Base-by-base conservation (phyloP, 257 asterid species). In the Solanum pinnatisectum region DNA sequence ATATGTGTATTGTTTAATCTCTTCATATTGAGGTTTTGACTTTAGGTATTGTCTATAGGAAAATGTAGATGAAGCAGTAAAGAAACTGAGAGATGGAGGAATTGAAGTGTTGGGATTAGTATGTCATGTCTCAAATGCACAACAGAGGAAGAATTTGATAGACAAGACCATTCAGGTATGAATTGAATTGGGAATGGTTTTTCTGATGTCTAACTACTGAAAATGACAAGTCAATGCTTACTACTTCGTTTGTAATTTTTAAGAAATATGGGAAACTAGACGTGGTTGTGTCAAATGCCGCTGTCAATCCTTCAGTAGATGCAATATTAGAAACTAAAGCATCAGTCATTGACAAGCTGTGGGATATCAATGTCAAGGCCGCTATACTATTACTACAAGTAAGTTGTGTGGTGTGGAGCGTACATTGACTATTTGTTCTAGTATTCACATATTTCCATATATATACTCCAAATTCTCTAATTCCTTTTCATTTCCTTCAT, bases 331-430 rank as follows among this genome's bases (percentile, higher is more conserved):
- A 94, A 84, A 94, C 95, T n/a, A 93, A 95, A 90, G 98, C 94
- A 91, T 49, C 94, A 1, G 95, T 94, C 52, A 98, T 96, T 67
- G 99, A 96, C 92, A 96, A 96, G 90, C 91, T 96, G 84, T 96
- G 99, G 99, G 99, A 96, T 83, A 92, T 96, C 91, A 95, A 96
- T 88, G 96, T 96, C 89, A 96, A 96, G 89, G 89, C 96, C 86
- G 73, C 98, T 42, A 87, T 96, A 90, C 97, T 96, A 86, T 90
- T 96, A 85, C 87, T 96, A 71, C 99, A 96, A 90, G 99, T 96
- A 94, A 67, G 96, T 90, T 87, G 9, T 42, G 65, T 25, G 8
- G 49, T 44, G 37, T 76, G 20, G 39, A 79, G 67, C 63, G 42
- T 78, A 25, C 16, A 25, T 79, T 73, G 25, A 20, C 25, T 74